phyloP scores from a whole-genome alignment of 805 yeast genomes.

The Kodamaea neixiangensis region DNA sequence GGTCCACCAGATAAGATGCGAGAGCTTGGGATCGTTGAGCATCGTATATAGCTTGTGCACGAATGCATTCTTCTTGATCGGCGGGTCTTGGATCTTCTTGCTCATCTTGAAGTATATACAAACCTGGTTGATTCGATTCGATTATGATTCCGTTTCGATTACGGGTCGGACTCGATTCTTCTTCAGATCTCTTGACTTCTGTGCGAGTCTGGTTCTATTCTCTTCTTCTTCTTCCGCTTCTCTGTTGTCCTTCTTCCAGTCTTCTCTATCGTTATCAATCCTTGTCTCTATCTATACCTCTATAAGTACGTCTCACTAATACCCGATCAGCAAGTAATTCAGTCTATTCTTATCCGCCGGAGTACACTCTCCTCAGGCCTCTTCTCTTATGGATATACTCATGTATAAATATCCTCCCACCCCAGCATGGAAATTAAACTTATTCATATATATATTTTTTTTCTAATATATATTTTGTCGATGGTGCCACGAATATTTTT shows the following conservation, averaged over 20 bases:
- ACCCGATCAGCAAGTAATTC: neutral
- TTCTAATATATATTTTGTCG: conserved; percentile 7
- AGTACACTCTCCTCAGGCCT: conserved; percentile 1
- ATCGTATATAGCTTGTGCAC: conserved; percentile 49
- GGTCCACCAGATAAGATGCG: conserved; percentile 47
- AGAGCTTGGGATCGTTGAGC: conserved; percentile 36
- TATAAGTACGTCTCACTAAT: neutral
- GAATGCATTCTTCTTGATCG: conserved; percentile 56
- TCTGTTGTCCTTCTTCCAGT: neutral
- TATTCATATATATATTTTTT: conserved; percentile 3
- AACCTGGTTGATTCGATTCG: no score
- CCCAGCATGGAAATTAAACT: conserved; percentile 4
- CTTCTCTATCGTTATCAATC: no score
- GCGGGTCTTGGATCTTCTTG: conserved; percentile 19
- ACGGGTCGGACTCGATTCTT: no score
- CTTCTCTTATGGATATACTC: conserved; percentile 3
- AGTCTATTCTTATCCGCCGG: neutral
- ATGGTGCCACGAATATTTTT: conserved; percentile 9
- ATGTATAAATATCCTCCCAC: conserved; percentile 5
- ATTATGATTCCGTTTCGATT: no score
- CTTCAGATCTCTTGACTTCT: no score
- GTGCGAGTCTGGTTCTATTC: neutral
- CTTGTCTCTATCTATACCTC: no score
- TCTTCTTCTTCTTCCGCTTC: neutral
- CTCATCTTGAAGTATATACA: conserved; percentile 19